Evolutionary conservation across 345 rosid species (phyloP), one percentile per base, ranked within the genome.

Genomic region (Arabidopsis arenosa): DNA sequence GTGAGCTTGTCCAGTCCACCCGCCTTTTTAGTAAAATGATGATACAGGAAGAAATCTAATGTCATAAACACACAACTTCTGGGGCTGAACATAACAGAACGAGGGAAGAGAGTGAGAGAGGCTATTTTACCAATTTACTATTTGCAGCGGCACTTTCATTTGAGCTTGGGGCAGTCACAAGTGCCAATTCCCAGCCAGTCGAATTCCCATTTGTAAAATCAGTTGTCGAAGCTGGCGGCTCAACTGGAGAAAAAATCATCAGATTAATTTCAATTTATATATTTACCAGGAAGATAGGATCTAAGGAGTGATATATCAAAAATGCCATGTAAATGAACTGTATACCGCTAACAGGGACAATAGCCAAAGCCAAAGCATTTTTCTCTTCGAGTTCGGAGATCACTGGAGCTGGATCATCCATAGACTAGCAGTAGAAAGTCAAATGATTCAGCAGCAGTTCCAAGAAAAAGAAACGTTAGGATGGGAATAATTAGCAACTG

Each of bases 1-100:
- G 93, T 95, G 68, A 92, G 92, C 86, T 81, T 86, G 86, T 95
- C 99, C 15, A 95, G 79, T 55, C 99, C 99, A 81, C 99, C 99
- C 40, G 79, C 98, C 99, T 95, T 79, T 67, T 39, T 32, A 70
- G 59, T 36, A 2, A 73, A 72, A 55, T 15, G 52, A 80, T 3
- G 52, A 80, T 3, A 26, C 28, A 33, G 17, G 8, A 75, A 66
- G 17, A 28, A 10, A 49, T 58, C n/a, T 57, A 51, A 65, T 65
- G 44, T 70, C 52, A 69, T 13, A 23, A 63, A 62, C 26, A 0
- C 43, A 47, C 59, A 35, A 26, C 43, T 63, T 32, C 14, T 11
- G 18, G 4, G 2, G 15, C 61, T 26, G 2, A 78, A 60, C 45
- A 58, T 21, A 32, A 1, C 26, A 69, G 53, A 63, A 23, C 59